Conservation (phyloP, 306 rosid species). For the Cicer pinnatifidum region DNA sequence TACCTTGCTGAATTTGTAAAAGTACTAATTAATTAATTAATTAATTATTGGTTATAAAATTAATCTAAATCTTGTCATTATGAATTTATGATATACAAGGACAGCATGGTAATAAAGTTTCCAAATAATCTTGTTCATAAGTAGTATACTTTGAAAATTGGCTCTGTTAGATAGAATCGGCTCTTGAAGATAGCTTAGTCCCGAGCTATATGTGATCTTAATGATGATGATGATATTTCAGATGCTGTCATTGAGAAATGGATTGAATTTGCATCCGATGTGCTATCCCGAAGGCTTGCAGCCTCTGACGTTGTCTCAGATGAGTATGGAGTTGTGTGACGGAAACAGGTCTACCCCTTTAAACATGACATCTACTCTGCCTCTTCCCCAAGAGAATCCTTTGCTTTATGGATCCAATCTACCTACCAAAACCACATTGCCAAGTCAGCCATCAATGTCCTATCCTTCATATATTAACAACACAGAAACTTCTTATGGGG, state of each 20-base stretch:
- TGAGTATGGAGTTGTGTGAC: conserved; percentile 60
- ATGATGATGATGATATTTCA: conserved; percentile 48
- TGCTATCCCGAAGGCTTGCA: conserved; percentile 67
- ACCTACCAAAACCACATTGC: conserved; percentile 51
- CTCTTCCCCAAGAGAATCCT: conserved; percentile 60
- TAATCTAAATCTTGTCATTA: conserved; percentile 20
- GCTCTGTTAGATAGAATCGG: conserved; percentile 1
- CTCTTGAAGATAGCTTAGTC: conserved; percentile 12
- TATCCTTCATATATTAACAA: conserved; percentile 55
- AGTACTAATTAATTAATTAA: no score
- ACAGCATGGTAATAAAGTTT: neutral
- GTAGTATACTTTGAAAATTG: conserved; percentile 5
- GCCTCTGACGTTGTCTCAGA: conserved; percentile 58
- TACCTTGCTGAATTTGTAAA: no score
- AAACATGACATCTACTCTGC: conserved; percentile 53
- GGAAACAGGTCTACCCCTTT: conserved; percentile 60
- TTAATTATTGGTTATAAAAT: no score
- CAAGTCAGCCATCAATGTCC: conserved; percentile 53
- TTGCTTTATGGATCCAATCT: conserved; percentile 53
- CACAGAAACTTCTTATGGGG: conserved; percentile 54
- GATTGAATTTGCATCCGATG: conserved; percentile 79
- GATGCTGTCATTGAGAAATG: conserved; percentile 93
- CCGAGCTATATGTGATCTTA: conserved; percentile 6
- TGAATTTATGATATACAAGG: neutral
- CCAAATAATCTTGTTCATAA: neutral